Base-by-base conservation (phyloP, 768 basidiomycete species). In the Phaeotremella fagi region DNA sequence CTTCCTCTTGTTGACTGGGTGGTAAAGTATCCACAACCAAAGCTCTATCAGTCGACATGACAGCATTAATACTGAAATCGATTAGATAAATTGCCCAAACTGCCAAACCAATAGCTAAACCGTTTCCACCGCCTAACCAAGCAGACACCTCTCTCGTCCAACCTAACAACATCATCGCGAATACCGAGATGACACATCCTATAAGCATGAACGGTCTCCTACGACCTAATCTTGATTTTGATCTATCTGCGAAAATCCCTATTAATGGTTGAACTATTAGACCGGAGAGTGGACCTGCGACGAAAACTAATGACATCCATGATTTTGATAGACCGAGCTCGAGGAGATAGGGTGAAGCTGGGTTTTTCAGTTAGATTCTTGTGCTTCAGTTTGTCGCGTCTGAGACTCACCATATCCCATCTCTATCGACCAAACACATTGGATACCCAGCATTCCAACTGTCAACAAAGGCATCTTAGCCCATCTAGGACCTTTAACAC, bases 181-280 rank as follows among this genome's bases (percentile, higher is more conserved):
- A 38, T 6, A 81, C 78, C 72, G 85, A 86, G 4, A 94, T 66
- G 4, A 79, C 42, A n/a, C 83, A 80, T 1, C 86, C 87, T 11
- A 77, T 75, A 15, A 90, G 60, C 79, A 97, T 92, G 75, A 85
- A 90, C 0, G 92, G 92, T 68, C 90, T 76, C 61, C 92, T 79
- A 48, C 92, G 78, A 5, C 92, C 92, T 58, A 86, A 88, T 3
- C 82, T 79, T 2, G 89, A 91, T 43, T 82, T 85, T 35, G 84
- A 90, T 37, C 83, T 82, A 71, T 97, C 92, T 23, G 90, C 85
- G 41, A 92, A 78, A 20, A 90, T 79, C 52, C 78, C 81, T 62
- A 94, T 88, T 37, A 92, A 71, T 0, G 91, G 94, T 68, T 97
- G 92, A 60, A 94, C 86, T 42, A 97, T 78, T 20, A 98, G 80